phyloP scores from a whole-genome alignment of 139 green algal genomes.

The Raphidocelis subcapitata region DNA sequence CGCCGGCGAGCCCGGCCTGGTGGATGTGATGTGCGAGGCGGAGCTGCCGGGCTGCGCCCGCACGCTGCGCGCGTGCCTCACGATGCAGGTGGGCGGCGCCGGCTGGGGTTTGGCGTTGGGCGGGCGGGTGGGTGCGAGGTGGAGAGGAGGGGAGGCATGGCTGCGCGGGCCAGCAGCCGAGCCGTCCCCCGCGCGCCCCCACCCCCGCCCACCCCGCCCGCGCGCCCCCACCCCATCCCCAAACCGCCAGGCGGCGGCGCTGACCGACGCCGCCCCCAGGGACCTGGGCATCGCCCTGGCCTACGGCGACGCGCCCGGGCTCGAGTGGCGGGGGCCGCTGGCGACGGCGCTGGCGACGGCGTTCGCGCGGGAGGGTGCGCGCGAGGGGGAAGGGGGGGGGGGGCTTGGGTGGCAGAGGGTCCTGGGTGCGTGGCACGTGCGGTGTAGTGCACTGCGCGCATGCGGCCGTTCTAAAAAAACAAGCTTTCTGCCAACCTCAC shows the following conservation, averaged over 20 bases:
- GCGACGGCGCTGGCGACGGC: constrained; percentile 45
- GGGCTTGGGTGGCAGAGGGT: no score
- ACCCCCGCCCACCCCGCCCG: no score
- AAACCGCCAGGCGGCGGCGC: no score
- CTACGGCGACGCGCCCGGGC: constrained; percentile 57
- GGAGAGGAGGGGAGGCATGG: no score
- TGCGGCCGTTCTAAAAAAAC: not conserved
- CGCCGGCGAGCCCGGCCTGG: constrained; percentile 39
- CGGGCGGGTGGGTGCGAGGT: no score
- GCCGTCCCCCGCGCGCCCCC: no score
- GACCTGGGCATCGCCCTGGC: constrained; percentile 64
- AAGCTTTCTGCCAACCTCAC: not conserved
- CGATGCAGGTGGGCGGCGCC: constrained; percentile 42
- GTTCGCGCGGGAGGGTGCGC: constrained; percentile 46
- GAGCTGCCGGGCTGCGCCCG: constrained; percentile 44
- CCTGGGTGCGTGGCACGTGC: no score
- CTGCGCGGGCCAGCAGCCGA: no score
- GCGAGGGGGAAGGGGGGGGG: no score
- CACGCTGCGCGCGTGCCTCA: constrained; percentile 42
- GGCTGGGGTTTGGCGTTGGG: no score
- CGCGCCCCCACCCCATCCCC: no score
- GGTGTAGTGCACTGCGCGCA: no score
- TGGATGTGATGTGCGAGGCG: constrained; percentile 54
- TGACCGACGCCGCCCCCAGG: constrained; percentile 29
- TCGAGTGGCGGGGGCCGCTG: constrained; percentile 54